Conservation (phyloP, 345 rosid genomes). For the Chamaenerion angustifolium region DNA sequence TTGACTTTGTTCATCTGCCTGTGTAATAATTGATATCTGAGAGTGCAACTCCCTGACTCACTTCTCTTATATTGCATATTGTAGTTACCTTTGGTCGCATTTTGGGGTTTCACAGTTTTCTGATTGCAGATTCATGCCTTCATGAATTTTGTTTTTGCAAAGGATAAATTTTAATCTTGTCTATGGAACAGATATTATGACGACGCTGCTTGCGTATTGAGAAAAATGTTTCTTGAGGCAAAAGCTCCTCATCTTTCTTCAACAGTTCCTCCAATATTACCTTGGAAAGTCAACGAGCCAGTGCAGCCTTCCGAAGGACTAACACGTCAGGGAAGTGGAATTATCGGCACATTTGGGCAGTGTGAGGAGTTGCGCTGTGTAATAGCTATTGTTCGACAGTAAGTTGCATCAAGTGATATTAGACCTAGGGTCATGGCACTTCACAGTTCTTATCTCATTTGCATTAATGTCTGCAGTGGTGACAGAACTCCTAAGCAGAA, state of each 20-base stretch:
- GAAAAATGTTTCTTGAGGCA: constrained; percentile 95
- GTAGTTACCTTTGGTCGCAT: too few species aligned
- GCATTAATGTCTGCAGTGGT: constrained; percentile 43
- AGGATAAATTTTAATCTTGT: background rate
- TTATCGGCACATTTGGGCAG: constrained; percentile 88
- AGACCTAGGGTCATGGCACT: background rate
- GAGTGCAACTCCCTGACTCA: too few species aligned
- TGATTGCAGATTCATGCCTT: too few species aligned
- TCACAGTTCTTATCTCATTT: constrained; percentile 1
- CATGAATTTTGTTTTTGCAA: background rate
- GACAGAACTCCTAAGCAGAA: constrained; percentile 99
- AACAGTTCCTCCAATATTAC: constrained; percentile 71
- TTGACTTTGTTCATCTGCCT: too few species aligned
- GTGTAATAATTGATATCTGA: too few species aligned
- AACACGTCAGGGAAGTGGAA: constrained; percentile 94
- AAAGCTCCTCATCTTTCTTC: constrained; percentile 99
- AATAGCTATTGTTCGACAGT: constrained; percentile 93
- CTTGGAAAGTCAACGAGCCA: constrained; percentile 87
- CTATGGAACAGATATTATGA: constrained; percentile 61
- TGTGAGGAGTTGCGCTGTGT: constrained; percentile 97
- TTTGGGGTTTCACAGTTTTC: too few species aligned
- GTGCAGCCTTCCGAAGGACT: constrained; percentile 68
- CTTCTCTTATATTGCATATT: too few species aligned
- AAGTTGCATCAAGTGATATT: constrained; percentile 17
- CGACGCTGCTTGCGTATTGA: constrained; percentile 91